These are phyloP conservation scores for Monosporascus sp. DNA, from an alignment of 2,329 filamentous ascomycete species.

Conservation along the genomic window DNA sequence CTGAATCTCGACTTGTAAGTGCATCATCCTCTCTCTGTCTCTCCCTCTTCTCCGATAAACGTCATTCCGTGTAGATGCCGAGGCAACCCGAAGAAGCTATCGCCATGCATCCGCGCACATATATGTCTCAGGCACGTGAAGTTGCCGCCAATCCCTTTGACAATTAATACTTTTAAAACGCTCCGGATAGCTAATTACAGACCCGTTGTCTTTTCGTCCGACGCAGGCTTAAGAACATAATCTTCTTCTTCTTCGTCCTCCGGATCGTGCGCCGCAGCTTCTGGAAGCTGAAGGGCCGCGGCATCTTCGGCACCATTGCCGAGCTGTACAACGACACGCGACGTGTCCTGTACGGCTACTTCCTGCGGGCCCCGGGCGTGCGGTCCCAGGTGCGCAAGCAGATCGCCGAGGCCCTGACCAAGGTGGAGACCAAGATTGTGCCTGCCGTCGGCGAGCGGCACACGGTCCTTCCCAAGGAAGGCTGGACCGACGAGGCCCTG, in stretches of 20 bases:
- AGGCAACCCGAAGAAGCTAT: neutral
- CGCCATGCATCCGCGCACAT: neutral
- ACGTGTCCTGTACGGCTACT: slow-evolving; percentile 73
- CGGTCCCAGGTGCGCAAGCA: slow-evolving; percentile 80
- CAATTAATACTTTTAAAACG: neutral
- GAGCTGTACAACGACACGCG: slow-evolving; percentile 69
- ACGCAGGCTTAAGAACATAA: slow-evolving; percentile 70
- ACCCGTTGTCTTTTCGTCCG: neutral
- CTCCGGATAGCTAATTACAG: neutral
- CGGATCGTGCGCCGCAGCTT: slow-evolving; percentile 75
- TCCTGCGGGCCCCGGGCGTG: slow-evolving; percentile 81
- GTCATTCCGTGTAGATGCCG: neutral
- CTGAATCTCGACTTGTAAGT: slow-evolving; percentile 66
- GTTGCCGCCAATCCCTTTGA: no score
- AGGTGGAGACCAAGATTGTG: slow-evolving; percentile 79
- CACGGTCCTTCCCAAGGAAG: slow-evolving; percentile 72
- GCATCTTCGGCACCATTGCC: slow-evolving; percentile 70
- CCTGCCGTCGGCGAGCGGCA: slow-evolving; percentile 67
- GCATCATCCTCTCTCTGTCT: neutral
- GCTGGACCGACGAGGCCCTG: slow-evolving; percentile 74
- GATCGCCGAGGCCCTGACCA: slow-evolving; percentile 71
- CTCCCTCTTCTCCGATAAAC: slow-evolving; percentile 1
- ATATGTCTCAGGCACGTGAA: no score
- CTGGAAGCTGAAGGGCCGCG: slow-evolving; percentile 84
- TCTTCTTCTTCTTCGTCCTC: slow-evolving; percentile 84